These are phyloP conservation scores for Hansfordia pulvinata DNA, from an alignment of 2,329 filamentous ascomycete species.

Conservation along the genomic window DNA sequence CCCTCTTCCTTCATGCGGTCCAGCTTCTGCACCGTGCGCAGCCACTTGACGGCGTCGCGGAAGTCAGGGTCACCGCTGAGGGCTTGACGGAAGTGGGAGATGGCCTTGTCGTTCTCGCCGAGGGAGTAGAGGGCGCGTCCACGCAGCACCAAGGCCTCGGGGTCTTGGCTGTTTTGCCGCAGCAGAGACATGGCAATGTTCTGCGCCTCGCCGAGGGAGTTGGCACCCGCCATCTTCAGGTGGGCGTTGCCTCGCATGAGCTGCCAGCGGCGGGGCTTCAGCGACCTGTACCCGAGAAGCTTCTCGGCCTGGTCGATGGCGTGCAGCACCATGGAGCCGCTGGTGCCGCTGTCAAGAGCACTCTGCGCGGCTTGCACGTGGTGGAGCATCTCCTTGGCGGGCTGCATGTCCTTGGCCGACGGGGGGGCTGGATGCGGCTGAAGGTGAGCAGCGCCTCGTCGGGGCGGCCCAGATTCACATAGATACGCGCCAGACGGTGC, in stretches of 20 bases:
- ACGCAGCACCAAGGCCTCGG: constrained; percentile 81
- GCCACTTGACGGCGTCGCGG: constrained; percentile 74
- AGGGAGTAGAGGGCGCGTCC: constrained; percentile 80
- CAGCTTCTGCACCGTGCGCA: constrained; percentile 82
- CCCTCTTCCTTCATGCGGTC: constrained; percentile 90
- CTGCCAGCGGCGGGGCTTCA: constrained; percentile 84
- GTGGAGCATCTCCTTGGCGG: constrained; percentile 73
- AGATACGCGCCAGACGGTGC: constrained; percentile 76
- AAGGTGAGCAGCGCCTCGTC: constrained; percentile 79
- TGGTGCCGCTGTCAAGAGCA: constrained; percentile 58
- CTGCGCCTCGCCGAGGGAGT: constrained; percentile 81
- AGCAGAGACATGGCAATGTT: constrained; percentile 83
- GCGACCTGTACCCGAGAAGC: constrained; percentile 59
- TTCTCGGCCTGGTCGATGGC: constrained; percentile 84
- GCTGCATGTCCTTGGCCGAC: constrained; percentile 71
- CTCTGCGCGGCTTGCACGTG: constrained; percentile 72
- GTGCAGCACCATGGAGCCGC: constrained; percentile 83
- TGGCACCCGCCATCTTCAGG: constrained; percentile 81
- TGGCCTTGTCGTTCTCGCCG: constrained; percentile 89
- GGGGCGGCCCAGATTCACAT: constrained; percentile 75
- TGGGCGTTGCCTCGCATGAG: constrained; percentile 86
- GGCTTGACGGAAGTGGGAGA: constrained; percentile 84
- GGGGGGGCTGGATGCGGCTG: constrained; percentile 63
- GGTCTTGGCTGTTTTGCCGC: constrained; percentile 77
- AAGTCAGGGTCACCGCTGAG: constrained; percentile 86